Conservation (phyloP, 768 basidiomycete species). For the Naganishia onofrii region DNA sequence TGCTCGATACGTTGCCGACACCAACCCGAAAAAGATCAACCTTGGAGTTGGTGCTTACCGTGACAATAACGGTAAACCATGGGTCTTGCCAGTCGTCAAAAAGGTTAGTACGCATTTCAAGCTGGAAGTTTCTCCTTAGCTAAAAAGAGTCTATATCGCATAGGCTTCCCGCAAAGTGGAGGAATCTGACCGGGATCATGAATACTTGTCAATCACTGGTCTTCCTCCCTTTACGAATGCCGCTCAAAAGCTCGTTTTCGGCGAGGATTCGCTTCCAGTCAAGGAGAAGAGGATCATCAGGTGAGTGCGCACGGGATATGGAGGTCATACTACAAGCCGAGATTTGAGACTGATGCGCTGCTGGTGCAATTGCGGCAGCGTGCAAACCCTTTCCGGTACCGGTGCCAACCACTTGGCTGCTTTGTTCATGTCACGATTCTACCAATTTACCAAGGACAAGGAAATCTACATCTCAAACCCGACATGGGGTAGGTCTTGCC, state of each 20-base stretch:
- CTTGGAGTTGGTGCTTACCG: constrained; percentile 93
- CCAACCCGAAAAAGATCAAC: constrained; percentile 84
- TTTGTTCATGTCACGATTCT: constrained; percentile 78
- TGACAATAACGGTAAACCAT: constrained; percentile 86
- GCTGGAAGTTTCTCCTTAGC: not conserved
- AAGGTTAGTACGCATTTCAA: constrained; percentile 59
- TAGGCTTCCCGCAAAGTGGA: constrained; percentile 47
- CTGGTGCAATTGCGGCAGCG: constrained; percentile 46
- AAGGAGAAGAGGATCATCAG: constrained; percentile 67
- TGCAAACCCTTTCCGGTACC: constrained; percentile 93
- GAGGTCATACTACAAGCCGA: too few species aligned
- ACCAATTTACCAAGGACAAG: constrained; percentile 62
- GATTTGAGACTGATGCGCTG: too few species aligned
- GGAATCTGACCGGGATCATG: constrained; percentile 67
- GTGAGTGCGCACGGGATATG: constrained; percentile 34
- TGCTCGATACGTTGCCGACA: constrained; percentile 92
- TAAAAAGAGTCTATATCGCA: not conserved
- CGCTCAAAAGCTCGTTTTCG: constrained; percentile 79
- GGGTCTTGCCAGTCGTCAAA: constrained; percentile 79
- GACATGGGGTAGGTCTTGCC: constrained; percentile 72
- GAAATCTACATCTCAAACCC: constrained; percentile 80
- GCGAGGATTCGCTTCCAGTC: constrained; percentile 67
- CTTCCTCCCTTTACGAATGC: constrained; percentile 75
- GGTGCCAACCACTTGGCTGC: constrained; percentile 93
- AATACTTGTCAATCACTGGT: constrained; percentile 60